Base-by-base conservation (phyloP, 495 filamentous ascomycete species). In the Penicillium soppii region DNA sequence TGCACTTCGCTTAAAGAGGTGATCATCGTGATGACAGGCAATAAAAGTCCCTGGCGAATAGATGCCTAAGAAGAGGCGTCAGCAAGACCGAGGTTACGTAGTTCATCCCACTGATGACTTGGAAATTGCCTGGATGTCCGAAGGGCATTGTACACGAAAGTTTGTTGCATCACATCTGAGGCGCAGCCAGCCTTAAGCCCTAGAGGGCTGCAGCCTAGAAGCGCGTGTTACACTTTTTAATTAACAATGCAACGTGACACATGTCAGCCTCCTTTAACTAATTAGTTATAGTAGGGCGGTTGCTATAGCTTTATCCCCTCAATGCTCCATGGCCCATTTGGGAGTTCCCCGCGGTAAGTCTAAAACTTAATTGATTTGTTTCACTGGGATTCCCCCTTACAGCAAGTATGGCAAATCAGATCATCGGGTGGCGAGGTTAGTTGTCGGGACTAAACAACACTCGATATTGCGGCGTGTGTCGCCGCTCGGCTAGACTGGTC, bases 201-300 rank as follows among this genome's bases (percentile, higher is more conserved):
- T 73, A 66, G 65, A 50, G 57, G 68, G 71, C 69, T 69, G 64
- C 65, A 68, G 70, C 53, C 57, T 58, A 53, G 32, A 30, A 39
- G 37, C 26, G 50, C 52, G 50, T 38, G 47, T 43, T 27, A 49
- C 46, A 33, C 43, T 43, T 48, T 25, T 25, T 36, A 43, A 4
- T 39, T 13, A 12, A 36, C 20, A 7, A 38, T 36, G 26, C 47
- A 29, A 54, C 30, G 25, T 25, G 32, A 27, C 16, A 6, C 33
- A 3, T 6, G 23, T 25, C n/a, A 47, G 32, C 43, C 20, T 30
- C 22, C 19, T 48, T 19, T n/a, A n/a, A n/a, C n/a, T n/a, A n/a
- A n/a, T n/a, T n/a, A n/a, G n/a, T n/a, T 38, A 27, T 40, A 38
- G 12, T 19, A 33, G 4, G 23, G 15, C 19, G 13, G 19, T 29